phyloP scores from a whole-genome alignment of 371 early-diverging fungal genomes.

The Umbelopsis sp. region DNA sequence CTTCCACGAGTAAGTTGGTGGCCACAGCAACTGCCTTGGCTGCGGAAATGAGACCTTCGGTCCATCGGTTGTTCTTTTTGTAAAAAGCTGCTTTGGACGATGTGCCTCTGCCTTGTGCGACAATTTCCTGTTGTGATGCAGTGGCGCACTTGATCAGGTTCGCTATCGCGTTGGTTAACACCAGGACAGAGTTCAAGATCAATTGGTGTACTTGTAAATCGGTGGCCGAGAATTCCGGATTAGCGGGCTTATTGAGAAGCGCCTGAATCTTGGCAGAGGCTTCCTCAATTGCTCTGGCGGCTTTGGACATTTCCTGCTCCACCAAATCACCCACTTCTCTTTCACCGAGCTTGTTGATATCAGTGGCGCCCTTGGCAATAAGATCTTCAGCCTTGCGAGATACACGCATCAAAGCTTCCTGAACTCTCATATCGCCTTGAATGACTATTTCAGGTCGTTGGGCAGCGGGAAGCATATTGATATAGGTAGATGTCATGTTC shows the following conservation, averaged over 20 bases:
- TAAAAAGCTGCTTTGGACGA: conserved; percentile 92
- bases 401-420: conserved; percentile 71
- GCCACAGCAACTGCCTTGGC: conserved; percentile 95
- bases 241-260: conserved; percentile 76
- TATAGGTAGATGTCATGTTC: conserved; percentile 79
- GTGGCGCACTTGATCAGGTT: conserved; percentile 94
- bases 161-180: conserved; percentile 93
- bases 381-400: conserved; percentile 77
- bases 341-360: conserved; percentile 69
- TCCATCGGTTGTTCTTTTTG: conserved; percentile 99
- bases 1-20: conserved; percentile 90
- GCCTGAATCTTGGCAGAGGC: conserved; percentile 84
- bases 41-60: conserved; percentile 96
- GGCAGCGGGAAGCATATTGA: conserved; percentile 71
- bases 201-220: conserved; percentile 91
- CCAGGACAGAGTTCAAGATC: conserved; percentile 88
- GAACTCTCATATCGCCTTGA: conserved; percentile 76
- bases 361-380: conserved; percentile 68
- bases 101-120: conserved; percentile 87
- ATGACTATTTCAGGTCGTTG: conserved; percentile 75
- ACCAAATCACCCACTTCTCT: conserved; percentile 92
- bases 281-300: conserved; percentile 91
- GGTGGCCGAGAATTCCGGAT: conserved; percentile 68
- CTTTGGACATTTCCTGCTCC: conserved; percentile 91
- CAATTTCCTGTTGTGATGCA: conserved; percentile 95